phyloP scores from a whole-genome alignment of 306 rosid species.

The Ammopiptanthus mongolicus region DNA sequence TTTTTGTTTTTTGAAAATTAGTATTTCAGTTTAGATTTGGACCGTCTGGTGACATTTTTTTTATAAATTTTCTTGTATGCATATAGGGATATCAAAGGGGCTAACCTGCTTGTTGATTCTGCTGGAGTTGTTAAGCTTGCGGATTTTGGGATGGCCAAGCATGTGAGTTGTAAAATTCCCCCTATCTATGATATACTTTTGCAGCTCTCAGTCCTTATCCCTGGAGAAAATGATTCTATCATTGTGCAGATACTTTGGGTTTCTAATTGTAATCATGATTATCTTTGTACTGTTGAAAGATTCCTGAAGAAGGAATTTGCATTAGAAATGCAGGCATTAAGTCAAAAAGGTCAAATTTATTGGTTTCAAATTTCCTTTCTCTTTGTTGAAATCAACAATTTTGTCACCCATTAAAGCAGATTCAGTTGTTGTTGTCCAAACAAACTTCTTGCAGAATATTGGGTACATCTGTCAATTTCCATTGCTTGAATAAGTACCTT shows the following conservation, averaged over 20 bases:
- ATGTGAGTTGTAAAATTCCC: constrained; percentile 49
- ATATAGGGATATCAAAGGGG: constrained; percentile 91
- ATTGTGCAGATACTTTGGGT: neutral
- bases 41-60: neutral
- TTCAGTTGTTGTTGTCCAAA: neutral
- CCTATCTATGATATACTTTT: neutral
- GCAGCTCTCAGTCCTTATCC: neutral
- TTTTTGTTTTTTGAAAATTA: neutral
- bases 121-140: constrained; percentile 93
- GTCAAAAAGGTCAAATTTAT: constrained; percentile 3
- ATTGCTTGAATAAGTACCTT: neutral
- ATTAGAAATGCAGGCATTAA: neutral
- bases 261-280: neutral
- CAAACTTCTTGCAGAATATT: neutral
- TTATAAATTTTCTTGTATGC: neutral
- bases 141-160: constrained; percentile 99
- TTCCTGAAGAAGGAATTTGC: neutral
- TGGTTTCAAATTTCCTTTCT: neutral
- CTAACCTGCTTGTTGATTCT: constrained; percentile 95
- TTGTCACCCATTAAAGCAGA: neutral
- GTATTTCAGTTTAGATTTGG: neutral
- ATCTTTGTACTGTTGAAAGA: neutral
- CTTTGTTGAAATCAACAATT: neutral
- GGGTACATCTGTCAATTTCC: neutral
- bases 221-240: neutral